Evolutionary conservation across 1,284 basidiomycete species (phyloP).

Genomic region (Ustilago crameri): DNA sequence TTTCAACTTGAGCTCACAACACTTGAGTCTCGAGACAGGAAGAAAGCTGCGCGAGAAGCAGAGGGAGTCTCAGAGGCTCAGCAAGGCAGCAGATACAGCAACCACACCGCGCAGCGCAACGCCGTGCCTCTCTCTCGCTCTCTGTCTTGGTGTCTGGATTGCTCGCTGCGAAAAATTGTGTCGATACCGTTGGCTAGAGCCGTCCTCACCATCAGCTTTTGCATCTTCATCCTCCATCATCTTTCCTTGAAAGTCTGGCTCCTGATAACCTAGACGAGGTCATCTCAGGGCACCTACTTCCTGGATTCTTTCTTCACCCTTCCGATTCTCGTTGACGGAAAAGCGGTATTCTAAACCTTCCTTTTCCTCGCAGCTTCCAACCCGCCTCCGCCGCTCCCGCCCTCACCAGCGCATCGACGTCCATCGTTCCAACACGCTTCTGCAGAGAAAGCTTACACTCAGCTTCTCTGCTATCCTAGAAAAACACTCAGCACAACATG

Average conservation of each 20-base stretch:
- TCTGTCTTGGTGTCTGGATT: no score
- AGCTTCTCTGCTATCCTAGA: constrained; percentile 28
- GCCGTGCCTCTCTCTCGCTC: neutral
- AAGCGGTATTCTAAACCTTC: constrained; percentile 44
- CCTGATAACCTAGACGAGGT: constrained; percentile 2
- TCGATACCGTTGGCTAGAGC: neutral
- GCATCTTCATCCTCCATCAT: constrained; percentile 19
- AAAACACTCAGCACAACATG: constrained; percentile 40
- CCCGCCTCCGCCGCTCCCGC: neutral
- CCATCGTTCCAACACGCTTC: neutral
- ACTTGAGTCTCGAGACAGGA: no score
- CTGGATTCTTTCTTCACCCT: constrained; percentile 23
- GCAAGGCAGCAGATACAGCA: no score
- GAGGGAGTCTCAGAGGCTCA: no score
- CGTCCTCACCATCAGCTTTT: constrained; percentile 22
- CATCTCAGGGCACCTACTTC: constrained; percentile 30
- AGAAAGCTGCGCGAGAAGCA: neutral
- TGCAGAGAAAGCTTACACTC: constrained; percentile 21
- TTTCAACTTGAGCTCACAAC: no score
- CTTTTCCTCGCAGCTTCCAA: constrained; percentile 40
- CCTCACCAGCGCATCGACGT: neutral
- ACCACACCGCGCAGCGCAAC: neutral
- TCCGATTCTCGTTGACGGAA: constrained; percentile 30
- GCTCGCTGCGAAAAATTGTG: constrained; percentile 37
- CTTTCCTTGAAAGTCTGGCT: constrained; percentile 41